A percentile compares a stretch with the other conserved stretches of the same genome.
phyloP scores from a whole-genome alignment of 192 early-diverging fungal genomes.

The Thamnidium elegans region DNA sequence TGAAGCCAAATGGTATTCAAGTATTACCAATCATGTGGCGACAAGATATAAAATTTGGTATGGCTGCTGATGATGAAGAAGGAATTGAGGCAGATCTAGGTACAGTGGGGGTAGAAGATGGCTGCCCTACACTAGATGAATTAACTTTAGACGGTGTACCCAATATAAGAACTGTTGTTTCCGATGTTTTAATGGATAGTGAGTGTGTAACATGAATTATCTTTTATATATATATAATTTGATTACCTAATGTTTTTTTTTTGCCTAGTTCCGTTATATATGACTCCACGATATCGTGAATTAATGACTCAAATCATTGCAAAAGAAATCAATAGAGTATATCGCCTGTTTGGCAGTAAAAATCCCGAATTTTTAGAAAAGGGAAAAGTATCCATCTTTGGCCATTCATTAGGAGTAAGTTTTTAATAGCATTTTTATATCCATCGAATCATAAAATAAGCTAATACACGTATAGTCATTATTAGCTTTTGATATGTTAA shows the following conservation, averaged over 20 bases:
- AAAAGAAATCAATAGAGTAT: constrained; percentile 74
- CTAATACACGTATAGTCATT: constrained; percentile 40
- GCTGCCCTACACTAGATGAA: constrained; percentile 67
- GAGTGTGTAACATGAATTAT: constrained; percentile 13
- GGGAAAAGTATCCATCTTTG: constrained; percentile 74
- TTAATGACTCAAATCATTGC: constrained; percentile 79
- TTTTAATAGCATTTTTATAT: neutral
- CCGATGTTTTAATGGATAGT: constrained; percentile 84
- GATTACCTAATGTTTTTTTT: constrained; percentile 14
- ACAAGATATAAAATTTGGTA: constrained; percentile 74
- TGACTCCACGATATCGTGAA: constrained; percentile 79
- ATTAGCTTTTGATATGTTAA: constrained; percentile 76
- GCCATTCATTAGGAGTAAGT: constrained; percentile 72
- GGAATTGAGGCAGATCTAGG: constrained; percentile 54
- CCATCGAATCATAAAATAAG: neutral
- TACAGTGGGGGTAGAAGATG: constrained; percentile 49
- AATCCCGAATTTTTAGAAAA: constrained; percentile 69
- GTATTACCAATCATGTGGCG: constrained; percentile 83
- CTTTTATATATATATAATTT: neutral
- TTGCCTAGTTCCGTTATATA: constrained; percentile 68
- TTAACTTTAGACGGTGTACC: constrained; percentile 81
- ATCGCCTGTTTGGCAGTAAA: constrained; percentile 62
- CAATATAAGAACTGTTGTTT: constrained; percentile 74
- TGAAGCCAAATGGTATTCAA: constrained; percentile 55
- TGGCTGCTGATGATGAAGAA: constrained; percentile 54